phyloP scores from a whole-genome alignment of 192 early-diverging fungal species.

The Pecoramyces ruminantium region DNA sequence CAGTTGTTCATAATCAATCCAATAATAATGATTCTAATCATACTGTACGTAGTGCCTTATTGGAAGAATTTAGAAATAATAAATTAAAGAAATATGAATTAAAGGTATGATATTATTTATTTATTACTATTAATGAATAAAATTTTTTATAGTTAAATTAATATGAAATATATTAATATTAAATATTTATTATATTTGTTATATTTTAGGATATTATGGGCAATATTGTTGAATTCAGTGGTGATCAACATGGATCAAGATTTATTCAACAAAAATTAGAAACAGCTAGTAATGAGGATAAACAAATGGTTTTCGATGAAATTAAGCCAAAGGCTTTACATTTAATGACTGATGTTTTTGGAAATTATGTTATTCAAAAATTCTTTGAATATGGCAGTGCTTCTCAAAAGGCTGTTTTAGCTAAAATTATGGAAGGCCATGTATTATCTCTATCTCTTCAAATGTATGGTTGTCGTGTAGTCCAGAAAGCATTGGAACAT shows the following conservation, averaged over 20 bases:
- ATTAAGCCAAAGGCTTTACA: constrained; percentile 77
- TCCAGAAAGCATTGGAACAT: constrained; percentile 95
- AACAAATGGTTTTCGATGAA: constrained; percentile 93
- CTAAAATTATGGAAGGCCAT: constrained; percentile 91
- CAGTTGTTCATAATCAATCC: not conserved
- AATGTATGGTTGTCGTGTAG: constrained; percentile 99
- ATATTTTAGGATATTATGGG: constrained; percentile 82
- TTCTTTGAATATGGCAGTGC: constrained; percentile 90
- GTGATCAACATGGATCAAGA: constrained; percentile 94
- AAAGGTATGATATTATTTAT: constrained; percentile 25
- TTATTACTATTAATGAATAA: no score
- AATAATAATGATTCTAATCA: not conserved
- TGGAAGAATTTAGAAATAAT: constrained; percentile 95
- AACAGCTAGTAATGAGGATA: constrained; percentile 78
- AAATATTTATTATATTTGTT: no score
- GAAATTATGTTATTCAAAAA: constrained; percentile 99
- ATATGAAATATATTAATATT: no score
- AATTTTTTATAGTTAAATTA: no score
- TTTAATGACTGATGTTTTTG: constrained; percentile 98
- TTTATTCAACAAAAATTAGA: constrained; percentile 99
- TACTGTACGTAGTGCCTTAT: not conserved
- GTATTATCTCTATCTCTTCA: constrained; percentile 84
- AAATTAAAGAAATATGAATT: constrained; percentile 96
- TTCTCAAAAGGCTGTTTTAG: constrained; percentile 73
- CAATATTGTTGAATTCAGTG: constrained; percentile 92